Percentiles rank a stretch among this genome's conserved stretches.
These are phyloP conservation scores for Xylaria nigripes DNA, from an alignment of 495 filamentous ascomycete species.

Conservation along the genomic window DNA sequence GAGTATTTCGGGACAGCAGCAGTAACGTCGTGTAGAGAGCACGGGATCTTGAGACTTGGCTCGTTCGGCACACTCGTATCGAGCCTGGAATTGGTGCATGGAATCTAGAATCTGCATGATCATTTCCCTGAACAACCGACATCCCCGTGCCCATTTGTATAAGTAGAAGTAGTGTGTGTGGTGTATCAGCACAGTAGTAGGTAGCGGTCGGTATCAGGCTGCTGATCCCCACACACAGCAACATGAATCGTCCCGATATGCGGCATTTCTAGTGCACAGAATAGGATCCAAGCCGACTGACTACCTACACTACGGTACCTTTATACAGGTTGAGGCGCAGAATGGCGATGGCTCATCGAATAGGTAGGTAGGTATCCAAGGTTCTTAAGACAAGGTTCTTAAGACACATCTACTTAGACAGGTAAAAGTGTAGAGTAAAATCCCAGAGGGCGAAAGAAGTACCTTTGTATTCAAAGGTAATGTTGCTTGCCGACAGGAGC, in stretches of 20 bases:
- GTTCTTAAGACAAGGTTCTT: background rate
- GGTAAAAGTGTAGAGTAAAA: background rate
- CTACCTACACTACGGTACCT: no score
- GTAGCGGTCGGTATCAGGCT: background rate
- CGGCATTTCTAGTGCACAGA: background rate
- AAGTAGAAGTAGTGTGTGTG: background rate
- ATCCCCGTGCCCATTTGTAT: background rate
- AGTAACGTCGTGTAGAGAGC: no score
- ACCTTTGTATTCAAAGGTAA: background rate
- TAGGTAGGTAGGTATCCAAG: no score
- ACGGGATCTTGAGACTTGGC: no score
- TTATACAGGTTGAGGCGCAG: background rate
- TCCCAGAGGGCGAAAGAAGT: background rate
- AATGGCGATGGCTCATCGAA: conserved; percentile 8
- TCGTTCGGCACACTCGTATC: conserved; percentile 1
- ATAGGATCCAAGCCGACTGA: background rate
- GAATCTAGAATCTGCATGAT: conserved; percentile 8
- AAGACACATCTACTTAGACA: background rate
- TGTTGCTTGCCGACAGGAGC: conserved; percentile 2
- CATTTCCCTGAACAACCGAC: background rate
- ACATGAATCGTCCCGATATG: background rate
- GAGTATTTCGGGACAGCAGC: background rate
- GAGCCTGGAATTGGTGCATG: conserved; percentile 11
- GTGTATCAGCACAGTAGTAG: background rate
- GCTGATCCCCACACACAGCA: background rate